These are phyloP conservation scores for Mycena citricolor DNA, from an alignment of 1,284 basidiomycete species.

Conservation along the genomic window DNA sequence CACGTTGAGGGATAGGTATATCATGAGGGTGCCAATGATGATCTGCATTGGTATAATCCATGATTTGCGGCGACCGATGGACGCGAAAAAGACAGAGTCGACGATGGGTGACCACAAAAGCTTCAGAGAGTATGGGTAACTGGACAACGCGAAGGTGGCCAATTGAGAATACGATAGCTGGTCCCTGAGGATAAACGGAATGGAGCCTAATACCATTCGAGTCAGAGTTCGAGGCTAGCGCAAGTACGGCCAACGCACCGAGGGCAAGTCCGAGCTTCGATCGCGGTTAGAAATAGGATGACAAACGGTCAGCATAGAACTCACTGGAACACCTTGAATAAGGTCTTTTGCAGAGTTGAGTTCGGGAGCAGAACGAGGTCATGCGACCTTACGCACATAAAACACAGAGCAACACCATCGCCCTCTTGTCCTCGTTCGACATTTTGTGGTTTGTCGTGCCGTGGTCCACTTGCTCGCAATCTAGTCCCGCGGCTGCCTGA, in stretches of 20 bases:
- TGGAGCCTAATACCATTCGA: slow-evolving; percentile 65
- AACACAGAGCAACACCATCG: slow-evolving; percentile 84
- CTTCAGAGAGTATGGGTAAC: slow-evolving; percentile 98
- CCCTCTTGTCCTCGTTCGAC: slow-evolving; percentile 76
- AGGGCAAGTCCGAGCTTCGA: slow-evolving; percentile 70
- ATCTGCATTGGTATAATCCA: slow-evolving; percentile 99
- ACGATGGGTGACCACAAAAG: slow-evolving; percentile 98
- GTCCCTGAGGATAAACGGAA: slow-evolving; percentile 94
- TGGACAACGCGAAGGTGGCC: slow-evolving; percentile 90
- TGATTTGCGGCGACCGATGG: slow-evolving; percentile 89
- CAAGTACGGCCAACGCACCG: slow-evolving; percentile 44
- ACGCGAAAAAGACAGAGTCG: slow-evolving; percentile 84
- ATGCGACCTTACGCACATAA: slow-evolving; percentile 70
- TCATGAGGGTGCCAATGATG: slow-evolving; percentile 86
- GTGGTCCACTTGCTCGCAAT: slow-evolving; percentile 34
- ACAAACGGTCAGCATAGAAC: slow-evolving; percentile 35
- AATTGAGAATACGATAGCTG: slow-evolving; percentile 96
- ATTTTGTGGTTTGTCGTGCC: slow-evolving; percentile 47
- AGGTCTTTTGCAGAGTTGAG: slow-evolving; percentile 56
- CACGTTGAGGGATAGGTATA: slow-evolving; percentile 83
- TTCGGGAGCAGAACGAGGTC: slow-evolving; percentile 9
- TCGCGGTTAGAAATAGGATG: slow-evolving; percentile 10
- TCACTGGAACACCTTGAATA: slow-evolving; percentile 94
- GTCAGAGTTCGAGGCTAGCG: too few species aligned
- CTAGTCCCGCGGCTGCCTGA: slow-evolving; percentile 44